Base-by-base conservation (phyloP, 73 alveolate genomes). In the Paramecium octaurelia region DNA sequence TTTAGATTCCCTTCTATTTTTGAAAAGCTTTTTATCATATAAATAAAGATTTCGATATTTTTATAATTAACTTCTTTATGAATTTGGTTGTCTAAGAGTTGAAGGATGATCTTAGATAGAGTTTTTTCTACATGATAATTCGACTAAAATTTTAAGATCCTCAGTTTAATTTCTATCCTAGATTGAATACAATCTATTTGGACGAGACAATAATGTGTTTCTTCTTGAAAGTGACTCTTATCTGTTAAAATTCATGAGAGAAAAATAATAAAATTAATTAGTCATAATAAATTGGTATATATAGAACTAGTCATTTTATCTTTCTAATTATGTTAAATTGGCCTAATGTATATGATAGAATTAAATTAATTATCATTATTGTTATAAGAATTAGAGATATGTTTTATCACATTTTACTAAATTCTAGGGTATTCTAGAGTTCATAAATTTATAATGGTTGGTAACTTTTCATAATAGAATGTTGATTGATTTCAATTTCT, bases 191-290 rank as follows among this genome's bases (percentile, higher is more conserved):
- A 75, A 75, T 35, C 88, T 29, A 21, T 75, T 75, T 2, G 88
- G 58, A 16, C 88, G 58, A 36, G 12, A 21, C 21, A 75, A 10
- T 64, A 64, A 27, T 0, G 42, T 6, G 46, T 64, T 64, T 64
- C 12, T 27, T 64, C 20, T 31, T 1, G 24, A 23, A 12, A 64
- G 12, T 20, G 21, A 23, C 5, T 64, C 84, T 8, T 64, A 64
- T 64, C 84, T 64, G 84, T 64, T 64, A 64, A 64, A 64, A 64
- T 64, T 64, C 84, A 64, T 64, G 16, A 64, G 31, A 54, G 84
- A 27, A 64, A 20, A 60, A 31, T 48, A 48, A 64, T 31, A 64
- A 64, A 64, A 64, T 64, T 64, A 64, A 64, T 64, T 18, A 54
- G 31, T 54, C 69, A 18, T 54, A 16, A 18, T 54, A 54, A 54